phyloP scores from a whole-genome alignment of 495 filamentous ascomycete species.

The Penicillium antarcticum region DNA sequence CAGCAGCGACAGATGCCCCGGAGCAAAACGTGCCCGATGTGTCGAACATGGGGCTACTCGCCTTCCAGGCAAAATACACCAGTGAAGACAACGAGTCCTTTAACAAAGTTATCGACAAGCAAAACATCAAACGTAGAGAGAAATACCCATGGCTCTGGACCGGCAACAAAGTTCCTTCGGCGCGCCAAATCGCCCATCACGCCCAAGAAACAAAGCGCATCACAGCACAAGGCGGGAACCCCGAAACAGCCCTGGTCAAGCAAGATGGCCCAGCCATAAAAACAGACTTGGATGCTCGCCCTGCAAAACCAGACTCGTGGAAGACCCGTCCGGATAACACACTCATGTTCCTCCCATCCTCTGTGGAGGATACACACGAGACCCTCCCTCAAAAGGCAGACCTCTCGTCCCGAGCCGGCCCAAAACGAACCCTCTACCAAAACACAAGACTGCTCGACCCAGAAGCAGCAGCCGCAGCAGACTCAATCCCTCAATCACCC shows the following conservation, averaged over 20 bases:
- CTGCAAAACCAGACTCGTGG: constrained; percentile 77
- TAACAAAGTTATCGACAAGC: constrained; percentile 85
- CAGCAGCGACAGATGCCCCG: constrained; percentile 17
- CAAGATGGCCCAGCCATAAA: constrained; percentile 39
- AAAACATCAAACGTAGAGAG: constrained; percentile 77
- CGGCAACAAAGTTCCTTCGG: constrained; percentile 83
- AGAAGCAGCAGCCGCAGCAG: constrained; percentile 26
- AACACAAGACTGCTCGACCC: constrained; percentile 68
- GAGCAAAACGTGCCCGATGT: constrained; percentile 59
- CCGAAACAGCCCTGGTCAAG: constrained; percentile 35
- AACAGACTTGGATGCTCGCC: constrained; percentile 61
- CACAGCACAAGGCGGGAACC: constrained; percentile 44
- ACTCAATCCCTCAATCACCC: constrained; percentile 63
- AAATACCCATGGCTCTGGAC: constrained; percentile 87
- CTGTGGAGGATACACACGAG: constrained; percentile 62
- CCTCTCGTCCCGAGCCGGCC: constrained; percentile 66
- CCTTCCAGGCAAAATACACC: constrained; percentile 90
- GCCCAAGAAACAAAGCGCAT: constrained; percentile 62
- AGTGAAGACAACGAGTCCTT: constrained; percentile 97
- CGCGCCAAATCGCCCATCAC: constrained; percentile 79
- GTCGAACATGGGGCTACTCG: constrained; percentile 72
- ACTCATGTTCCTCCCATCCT: constrained; percentile 79
- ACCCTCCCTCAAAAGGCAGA: constrained; percentile 67
- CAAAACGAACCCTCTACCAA: constrained; percentile 73
- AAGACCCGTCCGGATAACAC: constrained; percentile 70